Evolutionary conservation across 441 rosid genomes (phyloP), one percentile per base, ranked within the genome.

Genomic region (Dalechampia spathulata): DNA sequence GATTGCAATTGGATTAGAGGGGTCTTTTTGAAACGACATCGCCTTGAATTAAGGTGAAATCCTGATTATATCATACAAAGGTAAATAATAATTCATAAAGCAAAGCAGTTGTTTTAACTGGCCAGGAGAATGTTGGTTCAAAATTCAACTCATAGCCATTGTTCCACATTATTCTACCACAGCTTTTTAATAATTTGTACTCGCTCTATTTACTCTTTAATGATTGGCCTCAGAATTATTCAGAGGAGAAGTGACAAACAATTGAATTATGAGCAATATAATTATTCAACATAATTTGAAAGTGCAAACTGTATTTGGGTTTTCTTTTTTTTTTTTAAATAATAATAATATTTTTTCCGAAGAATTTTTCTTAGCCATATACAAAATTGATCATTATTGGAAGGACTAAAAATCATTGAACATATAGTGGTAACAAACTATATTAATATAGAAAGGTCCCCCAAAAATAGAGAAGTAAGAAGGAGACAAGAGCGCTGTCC

Each of bases 351-450:
- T n/a, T n/a, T n/a, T n/a, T n/a, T n/a, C n/a, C n/a, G n/a, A n/a
- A n/a, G n/a, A n/a, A n/a, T n/a, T 28, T 41, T 16, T 4, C 26
- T 5, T 15, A 32, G 57, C 36, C 36, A 40, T 56, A 22, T 5
- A 55, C 9, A 49, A 62, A 52, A n/a, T 20, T 40, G 50, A 21
- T 58, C 37, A 20, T 39, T 50, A 49, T 60, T 47, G 52, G 48
- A 49, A 57, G 52, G 4, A 30, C 17, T 23, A 22, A 15, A 55
- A 22, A 65, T 71, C 54, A 66, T 69, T 57, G 63, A 52, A 25
- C 62, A 7, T 45, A 32, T 44, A 39, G 60, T 53, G 34, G 23
- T 22, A 21, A 4, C 49, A 17, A 19, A 8, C 8, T 8, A 8
- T 8, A 30, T 3, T 0, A 38, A 34, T 20, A 25, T 38, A 13